A percentile compares a stretch with the other conserved stretches of the same genome.
These are phyloP conservation scores for Iris pallida DNA, from an alignment of 116 monocot genomes.

Conservation along the genomic window DNA sequence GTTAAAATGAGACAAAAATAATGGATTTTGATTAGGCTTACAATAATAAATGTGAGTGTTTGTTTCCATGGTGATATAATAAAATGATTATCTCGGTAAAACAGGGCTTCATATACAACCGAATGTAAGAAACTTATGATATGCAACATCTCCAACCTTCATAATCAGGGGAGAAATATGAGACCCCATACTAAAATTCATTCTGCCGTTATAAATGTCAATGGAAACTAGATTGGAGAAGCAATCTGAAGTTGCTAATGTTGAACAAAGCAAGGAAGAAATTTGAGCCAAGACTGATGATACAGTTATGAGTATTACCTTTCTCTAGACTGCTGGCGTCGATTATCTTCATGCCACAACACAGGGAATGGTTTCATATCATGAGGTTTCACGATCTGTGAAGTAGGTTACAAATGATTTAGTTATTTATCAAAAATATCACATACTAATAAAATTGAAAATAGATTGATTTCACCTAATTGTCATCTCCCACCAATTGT, in stretches of 20 bases:
- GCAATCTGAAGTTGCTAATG: background rate
- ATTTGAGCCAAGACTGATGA: background rate
- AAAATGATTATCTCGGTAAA: background rate
- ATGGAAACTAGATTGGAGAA: background rate
- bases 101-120: background rate
- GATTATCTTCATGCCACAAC: slow-evolving; percentile 90
- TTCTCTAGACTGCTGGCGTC: slow-evolving; percentile 58
- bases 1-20: background rate
- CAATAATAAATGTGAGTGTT: background rate
- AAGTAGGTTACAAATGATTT: background rate
- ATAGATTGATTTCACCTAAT: background rate
- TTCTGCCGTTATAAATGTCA: background rate
- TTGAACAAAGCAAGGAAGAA: background rate
- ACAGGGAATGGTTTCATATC: slow-evolving; percentile 86
- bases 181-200: background rate
- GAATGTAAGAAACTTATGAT: background rate
- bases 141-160: background rate
- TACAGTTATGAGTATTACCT: slow-evolving; percentile 39
- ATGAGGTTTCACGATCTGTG: slow-evolving; percentile 60
- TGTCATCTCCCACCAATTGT: no score
- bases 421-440: background rate
- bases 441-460: background rate
- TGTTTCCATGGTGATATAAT: background rate
- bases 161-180: background rate
- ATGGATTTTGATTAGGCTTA: background rate